These are phyloP conservation scores for Geosmithia putterillii DNA, from an alignment of 2,329 filamentous ascomycete genomes.

Conservation along the genomic window DNA sequence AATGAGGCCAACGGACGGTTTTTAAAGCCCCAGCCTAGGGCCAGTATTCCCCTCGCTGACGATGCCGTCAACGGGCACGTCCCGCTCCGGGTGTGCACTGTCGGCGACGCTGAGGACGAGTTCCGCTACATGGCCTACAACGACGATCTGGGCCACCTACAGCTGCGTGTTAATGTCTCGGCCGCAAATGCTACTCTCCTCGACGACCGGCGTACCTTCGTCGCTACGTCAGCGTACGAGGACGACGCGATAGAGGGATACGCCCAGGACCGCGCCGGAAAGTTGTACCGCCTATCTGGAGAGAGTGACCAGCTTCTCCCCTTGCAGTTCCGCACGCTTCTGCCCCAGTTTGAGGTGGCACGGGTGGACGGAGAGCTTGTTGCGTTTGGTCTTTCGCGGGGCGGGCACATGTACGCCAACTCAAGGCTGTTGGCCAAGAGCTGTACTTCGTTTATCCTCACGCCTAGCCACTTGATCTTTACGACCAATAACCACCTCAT, in stretches of 20 bases:
- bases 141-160: conserved; percentile 10
- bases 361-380: conserved; percentile 28
- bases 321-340: conserved; percentile 28
- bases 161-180: conserved; percentile 9
- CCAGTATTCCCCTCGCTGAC: conserved; percentile 23
- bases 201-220: conserved; percentile 9
- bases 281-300: conserved; percentile 24
- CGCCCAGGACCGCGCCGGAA: conserved; percentile 33
- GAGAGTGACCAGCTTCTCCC: conserved; percentile 19
- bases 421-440: conserved; percentile 65
- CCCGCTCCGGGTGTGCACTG: conserved; percentile 19
- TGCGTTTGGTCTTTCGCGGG: conserved; percentile 56
- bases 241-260: conserved; percentile 20
- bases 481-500: conserved; percentile 87
- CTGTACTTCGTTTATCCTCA: conserved; percentile 82
- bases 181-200: conserved; percentile 6
- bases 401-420: conserved; percentile 70
- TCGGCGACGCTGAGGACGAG: conserved; percentile 11
- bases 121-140: conserved; percentile 19
- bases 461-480: conserved; percentile 72
- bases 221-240: conserved; percentile 19
- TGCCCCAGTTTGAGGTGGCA: conserved; percentile 40
- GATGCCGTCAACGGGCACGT: conserved; percentile 9
- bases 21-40: conserved; percentile 26
- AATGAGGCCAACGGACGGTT: conserved; percentile 34